Base-by-base conservation (phyloP, 306 rosid species). In the Albizia julibrissin region DNA sequence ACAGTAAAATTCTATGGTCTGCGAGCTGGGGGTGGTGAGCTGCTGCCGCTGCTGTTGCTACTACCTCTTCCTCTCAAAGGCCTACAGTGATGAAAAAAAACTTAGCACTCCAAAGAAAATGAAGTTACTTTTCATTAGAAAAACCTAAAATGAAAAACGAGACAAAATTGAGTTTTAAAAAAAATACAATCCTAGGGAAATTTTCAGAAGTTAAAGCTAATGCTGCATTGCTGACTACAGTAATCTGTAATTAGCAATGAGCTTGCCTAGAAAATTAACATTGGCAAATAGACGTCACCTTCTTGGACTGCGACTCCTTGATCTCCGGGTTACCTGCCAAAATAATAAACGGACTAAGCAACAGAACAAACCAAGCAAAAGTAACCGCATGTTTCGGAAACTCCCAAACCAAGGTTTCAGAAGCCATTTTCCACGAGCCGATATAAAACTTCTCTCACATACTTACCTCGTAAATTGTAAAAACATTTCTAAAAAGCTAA, bases 1-100 rank as follows among this genome's bases (percentile, higher is more conserved):
- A 58, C 79, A 79, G 31, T 59, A 65, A 22, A 49, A 58, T 61
- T 84, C 89, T 92, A 90, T 62, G 96, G 91, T 74, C 87, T 93
- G 72, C 93, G 93, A 58, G 93, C 78, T 42, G 91, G 95, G 13
- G 90, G 89, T 34, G 97, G 97, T 29, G 97, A 96, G 73, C 89
- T 87, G 86, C 98, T 93, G 90, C 97, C 90, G 85, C 98, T 93
- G 89, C 98, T 95, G 68, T 90, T 90, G 90, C 99, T 92, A 68
- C 91, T 86, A 76, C 91, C 94, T 88, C 97, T 86, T 84, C 97
- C 94, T 88, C 91, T 92, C 88, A 90, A 78, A 27, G 97, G 92
- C 97, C 99, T 96, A 37, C 56, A 80, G 16, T 83, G 61, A 49
- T 33, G 47, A 18, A 76, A 19, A 19, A 16, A 56, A 44, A 8